phyloP scores from a whole-genome alignment of 768 basidiomycete genomes.

The Rubroboletus pulcherrimus region DNA sequence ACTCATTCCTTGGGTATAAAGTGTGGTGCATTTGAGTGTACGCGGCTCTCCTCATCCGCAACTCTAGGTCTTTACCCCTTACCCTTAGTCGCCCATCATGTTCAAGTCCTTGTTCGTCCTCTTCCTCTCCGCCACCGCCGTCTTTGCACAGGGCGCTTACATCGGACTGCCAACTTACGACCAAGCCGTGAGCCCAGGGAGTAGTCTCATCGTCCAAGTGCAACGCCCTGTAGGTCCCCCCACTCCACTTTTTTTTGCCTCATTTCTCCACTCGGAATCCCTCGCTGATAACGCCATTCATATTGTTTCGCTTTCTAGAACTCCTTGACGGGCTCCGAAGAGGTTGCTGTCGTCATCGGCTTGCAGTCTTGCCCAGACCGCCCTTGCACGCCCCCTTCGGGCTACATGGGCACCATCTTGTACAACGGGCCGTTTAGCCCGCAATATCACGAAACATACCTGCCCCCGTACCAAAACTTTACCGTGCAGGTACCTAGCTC shows the following conservation, averaged over 20 bases:
- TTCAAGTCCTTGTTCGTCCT: constrained; percentile 12
- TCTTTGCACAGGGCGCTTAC: constrained; percentile 38
- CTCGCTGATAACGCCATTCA: neutral
- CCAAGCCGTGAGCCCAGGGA: constrained; percentile 35
- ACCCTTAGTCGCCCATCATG: constrained; percentile 6
- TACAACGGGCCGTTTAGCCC: constrained; percentile 46
- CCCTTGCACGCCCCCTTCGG: constrained; percentile 25
- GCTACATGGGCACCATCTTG: constrained; percentile 40
- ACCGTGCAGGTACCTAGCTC: constrained; percentile 38
- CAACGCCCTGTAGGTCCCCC: constrained; percentile 42
- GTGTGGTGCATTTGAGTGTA: neutral
- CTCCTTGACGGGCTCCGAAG: constrained; percentile 35
- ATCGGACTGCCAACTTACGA: constrained; percentile 38
- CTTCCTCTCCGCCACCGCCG: constrained; percentile 31
- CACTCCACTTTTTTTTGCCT: neutral
- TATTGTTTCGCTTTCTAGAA: constrained; percentile 23
- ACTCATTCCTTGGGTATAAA: constrained; percentile 7
- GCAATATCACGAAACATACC: constrained; percentile 24
- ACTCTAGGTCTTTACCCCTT: neutral
- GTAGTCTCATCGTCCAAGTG: constrained; percentile 40
- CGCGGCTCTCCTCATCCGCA: neutral
- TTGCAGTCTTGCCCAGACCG: constrained; percentile 36
- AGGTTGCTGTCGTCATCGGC: constrained; percentile 46
- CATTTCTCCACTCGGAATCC: neutral
- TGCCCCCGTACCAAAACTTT: constrained; percentile 44